Evolutionary conservation across 2,329 filamentous ascomycete genomes (phyloP).

Genomic region (Hysterium pulicare): DNA sequence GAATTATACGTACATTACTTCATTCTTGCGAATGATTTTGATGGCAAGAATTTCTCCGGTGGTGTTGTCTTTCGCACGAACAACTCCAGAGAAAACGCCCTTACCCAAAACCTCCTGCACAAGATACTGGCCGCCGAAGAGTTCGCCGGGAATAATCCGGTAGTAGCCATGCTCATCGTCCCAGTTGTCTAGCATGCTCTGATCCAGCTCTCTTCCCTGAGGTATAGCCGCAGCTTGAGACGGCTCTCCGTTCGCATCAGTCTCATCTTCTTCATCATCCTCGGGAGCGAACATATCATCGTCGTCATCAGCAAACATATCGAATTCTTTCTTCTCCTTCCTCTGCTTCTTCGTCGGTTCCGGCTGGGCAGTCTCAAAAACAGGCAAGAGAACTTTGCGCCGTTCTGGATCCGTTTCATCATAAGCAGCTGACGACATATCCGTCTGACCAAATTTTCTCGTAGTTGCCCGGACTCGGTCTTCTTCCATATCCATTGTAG

Average conservation of each 20-base stretch:
- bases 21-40: conserved; percentile 97
- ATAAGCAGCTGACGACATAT: conserved; percentile 40
- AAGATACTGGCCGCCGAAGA: conserved; percentile 85
- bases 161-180: conserved; percentile 96
- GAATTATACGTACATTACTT: conserved; percentile 68
- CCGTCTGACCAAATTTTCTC: conserved; percentile 35
- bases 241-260: conserved; percentile 3
- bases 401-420: conserved; percentile 55
- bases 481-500: conserved; percentile 82
- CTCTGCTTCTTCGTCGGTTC: conserved; percentile 40
- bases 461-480: conserved; percentile 67
- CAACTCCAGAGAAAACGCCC: conserved; percentile 97
- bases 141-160: conserved; percentile 86
- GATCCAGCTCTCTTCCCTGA: conserved; percentile 49
- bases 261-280: conserved; percentile 48
- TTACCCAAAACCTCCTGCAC: conserved; percentile 83
- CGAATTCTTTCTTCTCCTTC: conserved; percentile 53
- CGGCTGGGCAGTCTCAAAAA: conserved; percentile 31
- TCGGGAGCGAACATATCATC: conserved; percentile 92
- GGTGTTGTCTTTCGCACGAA: conserved; percentile 71
- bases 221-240: conserved; percentile 23
- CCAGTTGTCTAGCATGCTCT: conserved; percentile 84
- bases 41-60: conserved; percentile 76
- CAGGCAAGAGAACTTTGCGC: conserved; percentile 51
- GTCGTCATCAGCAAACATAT: conserved; percentile 63